Conservation (phyloP, 768 basidiomycete genomes). For the Tricholoma terreum region DNA sequence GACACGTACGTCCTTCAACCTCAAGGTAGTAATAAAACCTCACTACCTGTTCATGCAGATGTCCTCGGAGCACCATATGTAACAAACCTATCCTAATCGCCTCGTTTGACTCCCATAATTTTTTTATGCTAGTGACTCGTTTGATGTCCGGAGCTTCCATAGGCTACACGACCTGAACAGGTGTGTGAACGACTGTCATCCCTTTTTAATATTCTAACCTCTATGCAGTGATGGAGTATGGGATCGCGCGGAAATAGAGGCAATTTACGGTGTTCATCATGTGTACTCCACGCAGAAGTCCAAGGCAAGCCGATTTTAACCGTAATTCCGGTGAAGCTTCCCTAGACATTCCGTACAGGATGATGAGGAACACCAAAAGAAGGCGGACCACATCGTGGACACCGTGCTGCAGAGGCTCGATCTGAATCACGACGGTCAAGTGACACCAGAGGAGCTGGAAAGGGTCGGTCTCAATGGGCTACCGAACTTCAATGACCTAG, state of each 20-base stretch:
- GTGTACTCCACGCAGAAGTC: conserved; percentile 82
- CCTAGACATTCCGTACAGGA: conserved; percentile 40
- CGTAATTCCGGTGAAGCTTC: not conserved
- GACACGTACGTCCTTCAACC: conserved; percentile 69
- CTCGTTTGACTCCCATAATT: conserved; percentile 4
- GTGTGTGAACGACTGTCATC: conserved; percentile 33
- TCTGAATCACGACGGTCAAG: conserved; percentile 65
- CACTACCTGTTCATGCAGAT: conserved; percentile 49
- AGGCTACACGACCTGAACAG: conserved; percentile 90
- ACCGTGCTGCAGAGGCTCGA: conserved; percentile 72
- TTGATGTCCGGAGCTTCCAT: conserved; percentile 88
- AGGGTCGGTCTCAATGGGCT: conserved; percentile 70
- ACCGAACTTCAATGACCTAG: conserved; percentile 80
- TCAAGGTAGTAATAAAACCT: conserved; percentile 3
- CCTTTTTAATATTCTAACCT: not conserved
- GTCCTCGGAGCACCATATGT: conserved; percentile 89
- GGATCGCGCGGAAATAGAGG: conserved; percentile 88
- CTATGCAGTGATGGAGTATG: conserved; percentile 70
- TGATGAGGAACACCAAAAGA: conserved; percentile 73
- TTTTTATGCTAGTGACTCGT: conserved; percentile 62
- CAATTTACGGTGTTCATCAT: conserved; percentile 95
- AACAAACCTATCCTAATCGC: conserved; percentile 15
- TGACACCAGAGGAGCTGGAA: conserved; percentile 69
- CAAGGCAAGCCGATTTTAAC: conserved; percentile 38
- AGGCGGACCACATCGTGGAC: conserved; percentile 75